phyloP scores from a whole-genome alignment of 208 protist species.

The Herpetomonas tarakana region DNA sequence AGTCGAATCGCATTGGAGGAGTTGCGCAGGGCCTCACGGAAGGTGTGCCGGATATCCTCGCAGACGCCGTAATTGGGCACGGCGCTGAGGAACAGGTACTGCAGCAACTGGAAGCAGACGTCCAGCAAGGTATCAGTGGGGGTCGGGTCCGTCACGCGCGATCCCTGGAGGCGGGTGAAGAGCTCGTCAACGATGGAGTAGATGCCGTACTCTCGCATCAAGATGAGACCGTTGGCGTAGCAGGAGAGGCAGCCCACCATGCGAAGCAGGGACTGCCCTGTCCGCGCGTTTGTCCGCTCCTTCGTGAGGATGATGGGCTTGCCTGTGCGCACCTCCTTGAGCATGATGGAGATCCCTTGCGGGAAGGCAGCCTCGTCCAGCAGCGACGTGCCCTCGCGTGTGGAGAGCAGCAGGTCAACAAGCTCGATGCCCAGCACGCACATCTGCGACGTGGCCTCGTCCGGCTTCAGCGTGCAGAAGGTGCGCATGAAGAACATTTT shows the following conservation, averaged over 20 bases:
- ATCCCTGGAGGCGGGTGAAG: constrained; percentile 56
- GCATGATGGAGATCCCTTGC: constrained; percentile 34
- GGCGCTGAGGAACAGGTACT: constrained; percentile 67
- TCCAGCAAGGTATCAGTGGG: constrained; percentile 62
- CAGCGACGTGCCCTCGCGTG: constrained; percentile 54
- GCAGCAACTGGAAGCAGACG: constrained; percentile 76
- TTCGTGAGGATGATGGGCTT: constrained; percentile 47
- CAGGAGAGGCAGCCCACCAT: constrained; percentile 74
- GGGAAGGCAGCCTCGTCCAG: constrained; percentile 55
- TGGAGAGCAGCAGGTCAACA: constrained; percentile 74
- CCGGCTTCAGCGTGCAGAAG: constrained; percentile 44
- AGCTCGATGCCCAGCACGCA: constrained; percentile 69
- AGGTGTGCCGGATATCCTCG: constrained; percentile 77
- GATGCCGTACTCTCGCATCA: constrained; percentile 72
- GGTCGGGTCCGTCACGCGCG: constrained; percentile 29
- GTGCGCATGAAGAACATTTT: constrained; percentile 43
- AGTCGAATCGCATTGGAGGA: constrained; percentile 65
- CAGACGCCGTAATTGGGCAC: constrained; percentile 91
- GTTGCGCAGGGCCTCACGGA: constrained; percentile 61
- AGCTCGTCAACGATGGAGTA: constrained; percentile 68
- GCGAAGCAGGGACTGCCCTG: constrained; percentile 70
- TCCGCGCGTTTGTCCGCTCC: constrained; percentile 43
- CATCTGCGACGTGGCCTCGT: constrained; percentile 46
- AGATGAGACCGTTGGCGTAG: constrained; percentile 77
- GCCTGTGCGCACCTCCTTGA: constrained; percentile 65